Conservation (phyloP, 192 early-diverging fungal species). For the Backusella circina region DNA sequence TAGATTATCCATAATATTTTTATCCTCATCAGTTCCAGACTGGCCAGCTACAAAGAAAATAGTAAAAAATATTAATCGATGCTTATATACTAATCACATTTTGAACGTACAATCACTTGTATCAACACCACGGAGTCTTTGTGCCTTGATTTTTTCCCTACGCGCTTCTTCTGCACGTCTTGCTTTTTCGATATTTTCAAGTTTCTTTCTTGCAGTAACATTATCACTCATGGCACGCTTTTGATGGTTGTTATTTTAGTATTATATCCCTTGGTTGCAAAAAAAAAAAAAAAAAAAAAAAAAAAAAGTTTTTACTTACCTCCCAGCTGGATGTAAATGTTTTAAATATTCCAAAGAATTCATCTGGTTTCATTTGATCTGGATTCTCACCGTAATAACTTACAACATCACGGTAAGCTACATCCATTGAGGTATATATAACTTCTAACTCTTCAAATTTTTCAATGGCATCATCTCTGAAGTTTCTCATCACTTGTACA, state of each 20-base stretch:
- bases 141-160: slow-evolving; percentile 24
- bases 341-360: slow-evolving; percentile 86
- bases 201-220: slow-evolving; percentile 31
- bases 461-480: slow-evolving; percentile 58
- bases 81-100: background rate
- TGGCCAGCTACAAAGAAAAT: background rate
- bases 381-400: slow-evolving; percentile 74
- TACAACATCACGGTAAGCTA: slow-evolving; percentile 65
- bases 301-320: slow-evolving; percentile 27
- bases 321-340: slow-evolving; percentile 75
- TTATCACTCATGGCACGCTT: slow-evolving; percentile 57
- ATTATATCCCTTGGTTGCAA: background rate
- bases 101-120: slow-evolving; percentile 34
- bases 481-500: slow-evolving; percentile 57
- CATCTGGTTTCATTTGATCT: slow-evolving; percentile 68
- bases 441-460: slow-evolving; percentile 58
- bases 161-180: slow-evolving; percentile 27
- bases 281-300: slow-evolving; percentile 1
- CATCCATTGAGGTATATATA: slow-evolving; percentile 67
- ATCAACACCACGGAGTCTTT: slow-evolving; percentile 31
- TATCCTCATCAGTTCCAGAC: slow-evolving; percentile 52
- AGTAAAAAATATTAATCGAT: slow-evolving; percentile 1
- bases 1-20: slow-evolving; percentile 76
- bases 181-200: slow-evolving; percentile 41
- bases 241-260: background rate